These are phyloP conservation scores for Biancaea sappan DNA, from an alignment of 306 rosid species.

Conservation along the genomic window DNA sequence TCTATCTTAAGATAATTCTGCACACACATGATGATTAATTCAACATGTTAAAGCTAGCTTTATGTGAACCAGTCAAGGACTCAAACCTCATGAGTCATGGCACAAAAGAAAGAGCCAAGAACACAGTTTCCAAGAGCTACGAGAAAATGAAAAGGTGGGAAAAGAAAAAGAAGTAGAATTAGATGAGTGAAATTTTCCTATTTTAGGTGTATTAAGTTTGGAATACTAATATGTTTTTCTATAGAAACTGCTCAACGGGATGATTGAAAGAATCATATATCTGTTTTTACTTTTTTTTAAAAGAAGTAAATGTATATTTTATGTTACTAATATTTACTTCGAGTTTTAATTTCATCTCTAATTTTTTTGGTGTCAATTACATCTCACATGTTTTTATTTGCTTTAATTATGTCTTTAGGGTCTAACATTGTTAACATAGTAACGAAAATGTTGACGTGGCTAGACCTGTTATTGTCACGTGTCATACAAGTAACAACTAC, in stretches of 20 bases:
- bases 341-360: no score
- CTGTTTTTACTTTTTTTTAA: no score
- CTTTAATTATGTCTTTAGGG: no score
- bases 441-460: no score
- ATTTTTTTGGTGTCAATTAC: no score
- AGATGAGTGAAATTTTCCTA: background rate
- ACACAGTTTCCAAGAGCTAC: conserved; percentile 14
- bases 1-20: conserved; percentile 34
- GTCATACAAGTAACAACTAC: no score
- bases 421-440: no score
- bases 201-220: conserved; percentile 22
- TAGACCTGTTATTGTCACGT: no score
- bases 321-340: no score
- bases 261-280: conserved; percentile 2
- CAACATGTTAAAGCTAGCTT: conserved; percentile 28
- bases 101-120: conserved; percentile 11
- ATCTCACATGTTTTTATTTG: no score
- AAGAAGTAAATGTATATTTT: no score
- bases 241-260: background rate
- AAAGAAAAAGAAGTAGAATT: background rate
- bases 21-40: conserved; percentile 12
- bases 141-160: conserved; percentile 10
- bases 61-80: conserved; percentile 4
- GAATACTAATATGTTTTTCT: background rate
- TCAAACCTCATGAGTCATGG: no score